Conservation (phyloP, 495 filamentous ascomycete genomes). For the Hypoxylon perforatum region DNA sequence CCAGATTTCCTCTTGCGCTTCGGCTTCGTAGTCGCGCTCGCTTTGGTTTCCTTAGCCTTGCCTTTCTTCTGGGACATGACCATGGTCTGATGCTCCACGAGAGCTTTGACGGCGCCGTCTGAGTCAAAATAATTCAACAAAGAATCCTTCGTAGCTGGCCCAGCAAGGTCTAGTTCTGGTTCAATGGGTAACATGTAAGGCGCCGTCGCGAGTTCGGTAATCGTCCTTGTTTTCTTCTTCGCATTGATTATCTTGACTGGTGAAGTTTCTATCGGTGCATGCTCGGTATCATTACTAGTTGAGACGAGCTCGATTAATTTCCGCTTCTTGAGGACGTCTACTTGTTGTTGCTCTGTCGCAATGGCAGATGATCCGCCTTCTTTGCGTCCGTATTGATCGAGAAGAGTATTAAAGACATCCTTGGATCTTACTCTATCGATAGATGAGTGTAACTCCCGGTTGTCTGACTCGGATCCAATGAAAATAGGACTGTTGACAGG, state of each 20-base stretch:
- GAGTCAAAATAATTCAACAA: slow-evolving; percentile 48
- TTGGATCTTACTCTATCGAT: slow-evolving; percentile 11
- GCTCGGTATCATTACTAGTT: slow-evolving; percentile 32
- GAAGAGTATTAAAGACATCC: slow-evolving; percentile 50
- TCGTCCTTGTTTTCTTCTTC: slow-evolving; percentile 81
- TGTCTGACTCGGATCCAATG: slow-evolving; percentile 36
- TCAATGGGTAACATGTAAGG: slow-evolving; percentile 66
- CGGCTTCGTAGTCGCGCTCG: slow-evolving; percentile 42
- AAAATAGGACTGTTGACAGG: slow-evolving; percentile 40
- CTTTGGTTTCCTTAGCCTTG: slow-evolving; percentile 47
- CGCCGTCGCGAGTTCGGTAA: slow-evolving; percentile 85
- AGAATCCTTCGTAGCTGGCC: slow-evolving; percentile 43
- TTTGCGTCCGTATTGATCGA: slow-evolving; percentile 46
- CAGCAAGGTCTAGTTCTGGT: slow-evolving; percentile 39
- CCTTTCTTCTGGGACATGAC: slow-evolving; percentile 49
- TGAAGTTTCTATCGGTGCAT: slow-evolving; percentile 45
- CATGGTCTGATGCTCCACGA: slow-evolving; percentile 45
- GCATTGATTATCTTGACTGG: slow-evolving; percentile 61
- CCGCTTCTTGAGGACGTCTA: slow-evolving; percentile 58
- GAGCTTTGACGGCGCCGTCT: slow-evolving; percentile 44
- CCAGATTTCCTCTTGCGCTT: slow-evolving; percentile 58
- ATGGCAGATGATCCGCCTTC: slow-evolving; percentile 7
- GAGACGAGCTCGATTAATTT: slow-evolving; percentile 61
- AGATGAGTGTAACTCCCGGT: slow-evolving; percentile 43
- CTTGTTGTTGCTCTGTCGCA: background rate